Percentiles rank a stretch among this genome's conserved stretches.
These are phyloP conservation scores for Zea mays DNA, from an alignment of 176 grass and related monocot species.

Conservation along the genomic window DNA sequence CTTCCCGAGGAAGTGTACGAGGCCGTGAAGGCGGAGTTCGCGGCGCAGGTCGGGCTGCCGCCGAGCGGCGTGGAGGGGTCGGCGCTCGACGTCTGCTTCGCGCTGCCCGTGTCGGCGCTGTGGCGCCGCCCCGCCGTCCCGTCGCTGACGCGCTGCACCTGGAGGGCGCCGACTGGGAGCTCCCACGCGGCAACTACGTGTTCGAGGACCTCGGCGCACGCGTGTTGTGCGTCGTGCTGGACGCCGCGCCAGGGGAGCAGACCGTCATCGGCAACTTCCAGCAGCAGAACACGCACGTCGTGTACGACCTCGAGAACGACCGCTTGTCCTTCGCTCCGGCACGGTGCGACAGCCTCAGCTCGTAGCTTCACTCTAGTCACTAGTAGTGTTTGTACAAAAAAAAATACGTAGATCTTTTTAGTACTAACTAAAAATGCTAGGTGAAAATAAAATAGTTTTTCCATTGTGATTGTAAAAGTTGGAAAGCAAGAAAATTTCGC, in stretches of 20 bases:
- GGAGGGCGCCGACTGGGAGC: conserved; percentile 72
- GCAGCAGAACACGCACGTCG: conserved; percentile 88
- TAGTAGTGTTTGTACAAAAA: not conserved
- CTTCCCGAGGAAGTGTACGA: conserved; percentile 56
- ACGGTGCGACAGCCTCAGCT: conserved; percentile 64
- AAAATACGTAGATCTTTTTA: not conserved
- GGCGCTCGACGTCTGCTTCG: conserved; percentile 72
- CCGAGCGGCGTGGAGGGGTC: conserved; percentile 12
- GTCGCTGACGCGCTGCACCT: conserved; percentile 71
- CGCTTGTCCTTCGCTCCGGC: conserved; percentile 67
- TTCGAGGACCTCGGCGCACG: conserved; percentile 43
- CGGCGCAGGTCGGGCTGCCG: conserved; percentile 47
- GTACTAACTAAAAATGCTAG: not conserved
- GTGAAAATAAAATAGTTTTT: not conserved
- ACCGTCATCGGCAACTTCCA: conserved; percentile 87
- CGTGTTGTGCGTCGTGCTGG: conserved; percentile 71
- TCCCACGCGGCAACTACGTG: conserved; percentile 71
- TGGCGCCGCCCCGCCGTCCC: conserved; percentile 47
- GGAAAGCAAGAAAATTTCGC: not conserved
- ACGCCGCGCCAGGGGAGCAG: conserved; percentile 51
- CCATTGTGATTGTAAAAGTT: not conserved
- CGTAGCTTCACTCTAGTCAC: conserved; percentile 11
- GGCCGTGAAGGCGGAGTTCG: conserved; percentile 63
- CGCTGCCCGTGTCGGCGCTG: conserved; percentile 38
- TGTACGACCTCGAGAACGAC: conserved; percentile 68